Evolutionary conservation across 2,329 filamentous ascomycete species (phyloP), one percentile per base, ranked within the genome.

Genomic region (Sordariomycetes sp.): DNA sequence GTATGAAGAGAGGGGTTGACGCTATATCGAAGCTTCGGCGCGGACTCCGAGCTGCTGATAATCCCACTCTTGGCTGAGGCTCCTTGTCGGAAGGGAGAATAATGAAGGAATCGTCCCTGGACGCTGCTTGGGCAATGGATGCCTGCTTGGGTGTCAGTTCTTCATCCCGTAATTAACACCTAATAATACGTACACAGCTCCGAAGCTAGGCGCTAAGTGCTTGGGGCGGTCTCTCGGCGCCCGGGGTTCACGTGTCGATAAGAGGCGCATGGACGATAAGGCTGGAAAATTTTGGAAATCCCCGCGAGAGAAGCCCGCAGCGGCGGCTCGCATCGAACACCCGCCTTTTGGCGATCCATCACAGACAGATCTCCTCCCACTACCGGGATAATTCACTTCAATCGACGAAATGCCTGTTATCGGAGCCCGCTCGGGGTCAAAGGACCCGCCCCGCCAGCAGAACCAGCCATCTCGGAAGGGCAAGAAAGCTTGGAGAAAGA

Each of bases 401-500:
- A 13, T 8, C 12, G n/a, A 20, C 61, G 68, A 61, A 13, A 84
- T 84, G 80, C 78, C 80, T n/a, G 73, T 79, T 28, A 64, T 83
- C 32, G 51, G 70, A 73, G 62, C 71, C 74, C 53, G 71, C 70
- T 70, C 75, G 48, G 78, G 73, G 59, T 72, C 78, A 39, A 71
- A 73, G 13, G 72, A 77, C 39, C 86, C 89, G 20, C 91, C 90
- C 12, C 83, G 85, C 61, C 89, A 95, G 63, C 84, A 86, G 72
- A 90, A 82, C 62, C 94, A 99, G 71, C 83, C 90, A 28, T 97
- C 92, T 5, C 81, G 94, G 68, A 99, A 99, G 70, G 94, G 95
- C 65, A 97, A 97, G 74, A 97, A 95, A 75, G 92, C 94, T 35
- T 99, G 94, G 94, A 82, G 94, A 67, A 99, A 97, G 72, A 96